Base-by-base conservation (phyloP, 1,139 yeast species). In the Blastobotrys raffinosifermentans region DNA sequence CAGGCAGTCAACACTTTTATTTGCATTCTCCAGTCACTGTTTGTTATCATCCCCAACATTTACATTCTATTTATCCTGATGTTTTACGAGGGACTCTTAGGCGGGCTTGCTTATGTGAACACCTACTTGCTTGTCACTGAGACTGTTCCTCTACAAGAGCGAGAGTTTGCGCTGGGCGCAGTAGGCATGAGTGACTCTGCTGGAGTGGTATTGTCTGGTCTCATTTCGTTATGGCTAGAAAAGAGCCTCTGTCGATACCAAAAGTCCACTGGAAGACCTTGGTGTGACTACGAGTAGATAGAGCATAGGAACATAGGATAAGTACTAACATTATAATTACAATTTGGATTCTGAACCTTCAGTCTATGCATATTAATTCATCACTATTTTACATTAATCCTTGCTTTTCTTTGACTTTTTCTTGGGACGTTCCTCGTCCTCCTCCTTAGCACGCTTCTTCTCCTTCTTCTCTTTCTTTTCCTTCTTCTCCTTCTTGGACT, bases 121-220 rank as follows among this genome's bases (percentile, higher is more conserved):
- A 87, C 96, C 0, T 91, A 85, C 53, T 67, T 81, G 67, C 68
- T 77, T 11, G 91, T 87, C 0, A 71, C 83, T 32, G 94, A 86
- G 45, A 69, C 74, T 1, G 70, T 77, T 0, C 63, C 74, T 0
- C 56, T 64, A 11, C 50, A 63, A 1, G 74, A 77, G 41, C 68
- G 95, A 37, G 97, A 91, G 55, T 87, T 89, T 55, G 79, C 93
- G 4, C 73, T 91, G 74, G 97, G 96, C 1, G 76, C 94, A n/a
- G 95, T 87, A 0, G 87, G 95, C 0, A 76, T 89, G 43, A 85
- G 96, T 46, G 97, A 91, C 57, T 81, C 94, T 10, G 76, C 83
- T 16, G 97, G 97, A 0, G 77, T 89, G 20, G 83, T 86, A 3
- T 31, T 82, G 1, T 94, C 96, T 1, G 96, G 95, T 0, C 54